Base-by-base conservation (phyloP, 306 rosid species). In the Delonix regia region DNA sequence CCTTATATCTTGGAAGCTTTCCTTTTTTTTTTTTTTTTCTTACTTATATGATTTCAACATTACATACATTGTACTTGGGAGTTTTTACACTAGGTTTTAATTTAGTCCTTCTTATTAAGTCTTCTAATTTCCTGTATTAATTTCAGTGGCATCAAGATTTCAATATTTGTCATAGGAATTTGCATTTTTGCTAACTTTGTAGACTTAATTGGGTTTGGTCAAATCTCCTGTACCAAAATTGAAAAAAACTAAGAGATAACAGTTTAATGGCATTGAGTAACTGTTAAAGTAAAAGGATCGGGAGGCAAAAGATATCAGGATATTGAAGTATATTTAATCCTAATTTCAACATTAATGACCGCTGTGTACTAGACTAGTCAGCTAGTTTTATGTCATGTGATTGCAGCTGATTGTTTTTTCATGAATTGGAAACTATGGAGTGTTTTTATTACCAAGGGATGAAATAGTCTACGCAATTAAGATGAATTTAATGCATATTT, bases 261-360 rank as follows among this genome's bases (percentile, higher is more conserved):
- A 28, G 66, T 72, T 49, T 48, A 80, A 80, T 63, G 65, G 10
- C 62, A 30, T 52, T 41, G 33, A 68, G 38, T 57, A 52, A 18
- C 24, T 51, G 73, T 47, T 47, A 52, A 68, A 59, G 64, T 74
- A 36, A 16, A 57, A 33, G n/a, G 65, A 67, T 14, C 44, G 11
- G 22, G 41, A 42, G 44, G 69, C 36, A 11, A 56, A 21, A 78
- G 30, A 78, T 28, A 27, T 61, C 72, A 48, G 66, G 34, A 79
- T 71, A 18, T 60, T 28, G 34, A 68, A 21, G 36, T 57, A 36
- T 11, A 44, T 30, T 78, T 6, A 34, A 28, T 79, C 42, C 11
- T 27, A 14, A 59, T 64, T 80, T 47, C 33, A 65, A 30, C 73
- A 80, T 73, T 39, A 53, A 45, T 53, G 36, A 51, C 33, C 28